Conservation (phyloP, 768 basidiomycete genomes). For the Suillus luteus region DNA sequence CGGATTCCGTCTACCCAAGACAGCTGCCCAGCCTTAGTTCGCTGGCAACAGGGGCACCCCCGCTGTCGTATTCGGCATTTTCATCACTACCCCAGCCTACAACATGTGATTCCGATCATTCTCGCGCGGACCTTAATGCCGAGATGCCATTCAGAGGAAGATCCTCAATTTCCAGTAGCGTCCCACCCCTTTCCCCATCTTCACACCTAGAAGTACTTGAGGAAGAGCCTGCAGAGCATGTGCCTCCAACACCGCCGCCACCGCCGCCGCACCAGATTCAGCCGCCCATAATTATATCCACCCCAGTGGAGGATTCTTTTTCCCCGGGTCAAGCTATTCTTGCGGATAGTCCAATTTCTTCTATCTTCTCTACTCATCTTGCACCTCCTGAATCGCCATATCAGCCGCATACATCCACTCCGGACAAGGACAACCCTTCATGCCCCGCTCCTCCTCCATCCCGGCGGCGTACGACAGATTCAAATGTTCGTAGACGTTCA, state of each 20-base stretch:
- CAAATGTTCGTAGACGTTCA: slow-evolving; percentile 16
- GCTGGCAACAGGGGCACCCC: background rate
- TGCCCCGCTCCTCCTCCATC: background rate
- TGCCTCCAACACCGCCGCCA: slow-evolving; percentile 20
- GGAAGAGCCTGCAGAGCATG: slow-evolving; percentile 30
- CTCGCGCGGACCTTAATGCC: slow-evolving; percentile 17
- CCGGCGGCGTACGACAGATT: slow-evolving; percentile 26
- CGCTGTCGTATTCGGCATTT: slow-evolving; percentile 10
- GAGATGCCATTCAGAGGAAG: slow-evolving; percentile 19
- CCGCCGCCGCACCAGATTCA: slow-evolving; percentile 9
- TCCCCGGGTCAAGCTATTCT: slow-evolving; percentile 10
- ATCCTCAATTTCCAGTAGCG: slow-evolving; percentile 26
- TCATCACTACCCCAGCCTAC: slow-evolving; percentile 1
- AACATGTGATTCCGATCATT: slow-evolving; percentile 6
- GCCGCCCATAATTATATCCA: slow-evolving; percentile 25
- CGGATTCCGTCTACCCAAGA: slow-evolving; percentile 17
- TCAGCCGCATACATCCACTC: slow-evolving; percentile 19
- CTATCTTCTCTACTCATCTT: slow-evolving; percentile 24
- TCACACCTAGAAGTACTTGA: slow-evolving; percentile 31
- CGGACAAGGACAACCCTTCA: slow-evolving; percentile 19
- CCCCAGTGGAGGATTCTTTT: slow-evolving; percentile 15
- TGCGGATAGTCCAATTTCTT: slow-evolving; percentile 29
- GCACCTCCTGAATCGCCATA: slow-evolving; percentile 17
- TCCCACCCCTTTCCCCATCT: slow-evolving; percentile 26
- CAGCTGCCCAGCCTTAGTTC: slow-evolving; percentile 2